These are phyloP conservation scores for Arabidopsis thaliana DNA, from an alignment of 345 rosid genomes.

Conservation along the genomic window TAIR10.1 NC_003076.8:20301001-20301500, in stretches of 20 bases:
- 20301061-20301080: constrained; percentile 90
- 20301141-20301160: background rate
- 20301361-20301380: background rate
- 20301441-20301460: constrained; percentile 69
- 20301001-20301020: constrained; percentile 83
- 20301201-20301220: background rate
- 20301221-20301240: constrained; percentile 4
- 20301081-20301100: constrained; percentile 84
- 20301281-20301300: constrained; percentile 85
- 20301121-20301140: background rate
- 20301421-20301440: constrained; percentile 45
- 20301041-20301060: constrained; percentile 86
- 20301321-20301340: constrained; percentile 67
- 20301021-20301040: constrained; percentile 75
- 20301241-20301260: background rate
- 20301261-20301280: constrained; percentile 73
- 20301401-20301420: constrained; percentile 11
- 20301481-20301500: constrained; percentile 92
- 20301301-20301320: constrained; percentile 59
- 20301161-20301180: background rate
- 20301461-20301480: constrained; percentile 59
- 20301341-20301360: constrained; percentile 48
- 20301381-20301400: constrained; percentile 13
- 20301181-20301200: background rate
- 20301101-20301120: background rate